These are phyloP conservation scores for Zoysia japonica DNA, from an alignment of 176 grass and related monocot genomes.

Conservation along the genomic window DNA sequence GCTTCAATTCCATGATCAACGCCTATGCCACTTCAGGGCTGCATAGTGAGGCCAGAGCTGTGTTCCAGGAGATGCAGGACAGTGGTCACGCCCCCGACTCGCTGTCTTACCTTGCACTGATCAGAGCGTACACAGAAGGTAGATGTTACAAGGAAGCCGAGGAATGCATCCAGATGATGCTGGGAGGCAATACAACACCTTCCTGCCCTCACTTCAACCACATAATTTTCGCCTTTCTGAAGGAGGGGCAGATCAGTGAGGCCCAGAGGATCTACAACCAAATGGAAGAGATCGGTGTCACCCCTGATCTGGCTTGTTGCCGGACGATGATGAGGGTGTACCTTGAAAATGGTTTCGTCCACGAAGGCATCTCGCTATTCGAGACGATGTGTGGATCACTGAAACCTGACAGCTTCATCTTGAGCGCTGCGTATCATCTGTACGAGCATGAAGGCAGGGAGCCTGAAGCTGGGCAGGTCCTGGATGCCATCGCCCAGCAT, in stretches of 20 bases:
- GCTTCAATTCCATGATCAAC: slow-evolving; percentile 87
- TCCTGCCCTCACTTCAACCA: slow-evolving; percentile 76
- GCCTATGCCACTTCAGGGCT: slow-evolving; percentile 69
- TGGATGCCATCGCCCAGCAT: slow-evolving; percentile 51
- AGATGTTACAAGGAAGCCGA: slow-evolving; percentile 55
- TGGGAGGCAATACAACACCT: slow-evolving; percentile 39
- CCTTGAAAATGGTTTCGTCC: slow-evolving; percentile 54
- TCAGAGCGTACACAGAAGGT: slow-evolving; percentile 59
- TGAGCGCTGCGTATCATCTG: slow-evolving; percentile 73
- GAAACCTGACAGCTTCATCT: slow-evolving; percentile 77
- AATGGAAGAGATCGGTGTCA: slow-evolving; percentile 54
- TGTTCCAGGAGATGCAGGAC: slow-evolving; percentile 70
- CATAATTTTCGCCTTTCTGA: slow-evolving; percentile 70
- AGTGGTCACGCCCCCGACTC: slow-evolving; percentile 56
- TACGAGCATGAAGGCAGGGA: slow-evolving; percentile 61
- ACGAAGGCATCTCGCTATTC: slow-evolving; percentile 67
- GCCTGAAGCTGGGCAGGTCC: slow-evolving; percentile 49
- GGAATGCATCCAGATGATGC: slow-evolving; percentile 62
- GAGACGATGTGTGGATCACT: slow-evolving; percentile 40
- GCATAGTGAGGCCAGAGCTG: slow-evolving; percentile 51
- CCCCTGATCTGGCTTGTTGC: slow-evolving; percentile 65
- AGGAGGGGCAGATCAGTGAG: slow-evolving; percentile 55
- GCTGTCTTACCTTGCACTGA: slow-evolving; percentile 56
- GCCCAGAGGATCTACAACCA: slow-evolving; percentile 54
- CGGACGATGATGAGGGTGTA: slow-evolving; percentile 80